phyloP scores from a whole-genome alignment of 441 rosid species.

The Gossypium davidsonii region DNA sequence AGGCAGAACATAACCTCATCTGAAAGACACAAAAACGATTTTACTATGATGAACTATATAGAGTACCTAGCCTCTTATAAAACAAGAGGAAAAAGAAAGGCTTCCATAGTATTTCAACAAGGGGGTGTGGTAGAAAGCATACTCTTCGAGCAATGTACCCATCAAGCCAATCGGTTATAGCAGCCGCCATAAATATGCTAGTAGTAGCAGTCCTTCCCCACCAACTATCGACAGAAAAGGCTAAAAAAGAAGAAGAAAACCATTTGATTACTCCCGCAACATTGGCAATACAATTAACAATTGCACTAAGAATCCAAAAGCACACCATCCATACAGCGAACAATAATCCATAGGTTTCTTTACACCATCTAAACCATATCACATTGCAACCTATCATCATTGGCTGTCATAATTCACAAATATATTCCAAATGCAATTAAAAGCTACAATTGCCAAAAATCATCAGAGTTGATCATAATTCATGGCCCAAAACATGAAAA shows the following conservation, averaged over 20 bases:
- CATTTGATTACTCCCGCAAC: background rate
- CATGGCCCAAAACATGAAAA: background rate
- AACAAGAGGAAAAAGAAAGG: background rate
- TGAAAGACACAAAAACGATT: conserved; percentile 29
- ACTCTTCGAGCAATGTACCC: conserved; percentile 95
- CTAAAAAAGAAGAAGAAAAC: conserved; percentile 30
- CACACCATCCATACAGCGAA: background rate
- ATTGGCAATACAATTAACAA: background rate
- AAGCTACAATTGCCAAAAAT: background rate
- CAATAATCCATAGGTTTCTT: background rate
- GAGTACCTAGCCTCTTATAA: background rate
- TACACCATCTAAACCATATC: background rate
- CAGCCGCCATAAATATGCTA: conserved; percentile 79
- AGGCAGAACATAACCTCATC: conserved; percentile 76
- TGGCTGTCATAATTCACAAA: background rate
- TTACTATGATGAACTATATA: background rate
- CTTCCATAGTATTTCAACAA: background rate
- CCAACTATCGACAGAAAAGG: conserved; percentile 78
- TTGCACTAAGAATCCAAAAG: background rate
- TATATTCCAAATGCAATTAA: background rate
- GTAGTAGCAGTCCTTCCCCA: conserved; percentile 88
- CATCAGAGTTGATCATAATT: background rate
- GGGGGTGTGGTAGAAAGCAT: background rate
- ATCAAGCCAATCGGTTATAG: conserved; percentile 96
- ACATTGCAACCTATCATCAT: background rate